Base-by-base conservation (phyloP, 2,329 filamentous ascomycete species). In the Cercospora nicotianae region DNA sequence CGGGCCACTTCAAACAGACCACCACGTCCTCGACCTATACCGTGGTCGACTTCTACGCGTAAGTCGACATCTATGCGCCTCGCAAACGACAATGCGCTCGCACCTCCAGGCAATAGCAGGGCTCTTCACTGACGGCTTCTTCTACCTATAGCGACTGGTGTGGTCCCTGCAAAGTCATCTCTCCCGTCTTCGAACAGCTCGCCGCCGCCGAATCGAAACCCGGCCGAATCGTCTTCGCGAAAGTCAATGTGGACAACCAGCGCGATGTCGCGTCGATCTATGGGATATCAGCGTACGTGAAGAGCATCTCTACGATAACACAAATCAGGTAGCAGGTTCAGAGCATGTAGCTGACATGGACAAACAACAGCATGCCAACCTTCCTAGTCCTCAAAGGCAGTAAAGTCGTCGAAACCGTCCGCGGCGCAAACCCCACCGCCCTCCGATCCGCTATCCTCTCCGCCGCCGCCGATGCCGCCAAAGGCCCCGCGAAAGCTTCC, bases 161-260 rank as follows among this genome's bases (percentile, higher is more conserved):
- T 75, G 85, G 85, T 1, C 85, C 85, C 30, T 87, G 85, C 80
- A 85, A 85, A 74, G 79, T 82, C 36, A 85, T 87, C 64, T 81
- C 81, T 3, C 85, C 85, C 31, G 78, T 83, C 69, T 83, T 86
- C 74, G 81, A 83, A 64, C 78, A 83, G 71, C 80, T 87, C 64
- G 85, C 84, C 67, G 80, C 83, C 63, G 80, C 81, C 57, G 84
- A 87, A 74, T 73, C 79, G 26, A 81, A 83, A 66, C 79, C 81
- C 0, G 80, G 80, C 16, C 79, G 79, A 45, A 77, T 87, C 23
- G 80, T 81, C 30, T 87, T 87, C 73, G 79, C 81, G 70, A 86
- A 87, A 78, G 82, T 87, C 33, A 83, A 87, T 67, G 85, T 87
- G 13, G 85, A 87, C 72, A 81, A 81, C 59, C 81, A 84, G 70